Percentiles rank a stretch among this genome's conserved stretches.
These are phyloP conservation scores for Fusarium verticillioides DNA, from an alignment of 2,329 filamentous ascomycete genomes.

Conservation along the genomic window DNA sequence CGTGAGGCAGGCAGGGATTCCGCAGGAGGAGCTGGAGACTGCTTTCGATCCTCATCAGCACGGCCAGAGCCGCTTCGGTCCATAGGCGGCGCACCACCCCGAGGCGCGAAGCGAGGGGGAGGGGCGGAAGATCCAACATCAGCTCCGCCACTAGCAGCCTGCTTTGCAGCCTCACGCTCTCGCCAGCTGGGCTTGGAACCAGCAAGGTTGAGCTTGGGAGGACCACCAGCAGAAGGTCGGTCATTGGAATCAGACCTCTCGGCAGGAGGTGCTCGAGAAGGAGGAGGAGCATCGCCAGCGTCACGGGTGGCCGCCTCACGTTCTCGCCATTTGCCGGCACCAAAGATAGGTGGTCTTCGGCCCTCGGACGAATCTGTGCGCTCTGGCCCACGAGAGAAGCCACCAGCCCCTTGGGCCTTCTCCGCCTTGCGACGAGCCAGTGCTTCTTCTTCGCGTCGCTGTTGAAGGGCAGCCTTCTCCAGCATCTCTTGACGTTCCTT, in stretches of 20 bases:
- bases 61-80: constrained; percentile 58
- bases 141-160: constrained; percentile 50
- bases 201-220: constrained; percentile 70
- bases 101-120: constrained; percentile 53
- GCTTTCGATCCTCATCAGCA: constrained; percentile 51
- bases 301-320: constrained; percentile 48
- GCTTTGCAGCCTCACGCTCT: constrained; percentile 72
- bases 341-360: constrained; percentile 49
- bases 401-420: constrained; percentile 60
- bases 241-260: constrained; percentile 63
- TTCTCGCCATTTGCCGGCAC: constrained; percentile 57
- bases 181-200: constrained; percentile 74
- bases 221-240: constrained; percentile 55
- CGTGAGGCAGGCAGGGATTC: constrained; percentile 66
- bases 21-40: constrained; percentile 55
- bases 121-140: constrained; percentile 51
- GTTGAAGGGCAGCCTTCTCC: constrained; percentile 76
- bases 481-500: constrained; percentile 74
- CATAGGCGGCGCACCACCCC: constrained; percentile 56
- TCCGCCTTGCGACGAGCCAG: constrained; percentile 77
- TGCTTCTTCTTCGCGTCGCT: constrained; percentile 87
- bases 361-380: constrained; percentile 45
- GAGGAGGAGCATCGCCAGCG: constrained; percentile 44
- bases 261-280: constrained; percentile 47
- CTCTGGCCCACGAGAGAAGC: constrained; percentile 47